Conservation (phyloP, 2,329 filamentous ascomycete species). For the Massarina eburnea region DNA sequence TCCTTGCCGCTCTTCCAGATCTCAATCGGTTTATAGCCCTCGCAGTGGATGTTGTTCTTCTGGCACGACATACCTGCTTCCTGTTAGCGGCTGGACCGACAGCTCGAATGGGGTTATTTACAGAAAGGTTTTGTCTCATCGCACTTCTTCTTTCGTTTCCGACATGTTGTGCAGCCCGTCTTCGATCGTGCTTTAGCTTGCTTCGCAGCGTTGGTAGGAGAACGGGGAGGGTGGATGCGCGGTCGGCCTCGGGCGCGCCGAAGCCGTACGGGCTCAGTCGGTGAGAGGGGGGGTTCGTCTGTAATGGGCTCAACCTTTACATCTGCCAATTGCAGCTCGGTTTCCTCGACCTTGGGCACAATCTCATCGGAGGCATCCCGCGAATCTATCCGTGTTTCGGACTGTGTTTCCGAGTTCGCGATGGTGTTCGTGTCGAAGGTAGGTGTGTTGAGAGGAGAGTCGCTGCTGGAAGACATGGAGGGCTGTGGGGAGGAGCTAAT, state of each 20-base stretch:
- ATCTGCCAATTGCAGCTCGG: slow-evolving; percentile 48
- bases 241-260: slow-evolving; percentile 68
- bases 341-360: slow-evolving; percentile 58
- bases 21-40: slow-evolving; percentile 84
- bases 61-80: slow-evolving; percentile 77
- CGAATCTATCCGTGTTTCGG: slow-evolving; percentile 27
- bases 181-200: slow-evolving; percentile 71
- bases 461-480: slow-evolving; percentile 45
- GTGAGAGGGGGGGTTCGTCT: slow-evolving; percentile 36
- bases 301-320: slow-evolving; percentile 37
- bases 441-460: slow-evolving; percentile 41
- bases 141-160: slow-evolving; percentile 64
- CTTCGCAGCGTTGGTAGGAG: slow-evolving; percentile 64
- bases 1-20: slow-evolving; percentile 86
- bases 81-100: slow-evolving; percentile 21
- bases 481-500: slow-evolving; percentile 44
- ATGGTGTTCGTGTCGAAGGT: slow-evolving; percentile 35
- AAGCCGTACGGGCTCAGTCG: slow-evolving; percentile 40
- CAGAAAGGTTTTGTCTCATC: slow-evolving; percentile 52
- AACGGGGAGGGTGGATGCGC: slow-evolving; percentile 72
- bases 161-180: slow-evolving; percentile 61
- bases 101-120: slow-evolving; percentile 20
- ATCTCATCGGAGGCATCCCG: slow-evolving; percentile 39
- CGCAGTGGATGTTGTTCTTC: slow-evolving; percentile 89
- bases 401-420: slow-evolving; percentile 25